A percentile compares a stretch with the other conserved stretches of the same genome.
phyloP scores from a whole-genome alignment of 768 basidiomycete species.

The Termitomyces sp. region DNA sequence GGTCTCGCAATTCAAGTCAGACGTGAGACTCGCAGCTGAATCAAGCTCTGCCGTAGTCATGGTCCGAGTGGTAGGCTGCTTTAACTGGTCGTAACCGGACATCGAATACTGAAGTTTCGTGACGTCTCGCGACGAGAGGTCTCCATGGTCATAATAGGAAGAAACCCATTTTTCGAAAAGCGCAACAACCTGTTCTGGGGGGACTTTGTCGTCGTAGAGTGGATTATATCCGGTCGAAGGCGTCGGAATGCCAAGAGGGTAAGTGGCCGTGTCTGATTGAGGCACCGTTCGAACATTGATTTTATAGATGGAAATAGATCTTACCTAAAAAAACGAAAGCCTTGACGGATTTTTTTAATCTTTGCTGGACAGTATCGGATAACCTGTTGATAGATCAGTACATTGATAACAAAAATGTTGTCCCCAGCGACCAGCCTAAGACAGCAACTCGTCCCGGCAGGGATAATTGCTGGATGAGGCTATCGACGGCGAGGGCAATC shows the following conservation, averaged over 20 bases:
- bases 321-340: conserved; percentile 17
- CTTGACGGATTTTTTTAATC: conserved; percentile 17
- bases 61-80: neutral
- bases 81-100: neutral
- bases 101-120: neutral
- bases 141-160: conserved; percentile 2
- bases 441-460: conserved; percentile 16
- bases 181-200: neutral
- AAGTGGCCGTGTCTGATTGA: neutral
- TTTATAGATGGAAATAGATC: neutral
- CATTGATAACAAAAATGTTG: conserved; percentile 16
- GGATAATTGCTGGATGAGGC: conserved; percentile 15
- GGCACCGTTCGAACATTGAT: neutral
- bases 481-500: conserved; percentile 22
- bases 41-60: conserved; percentile 4
- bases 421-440: conserved; percentile 26
- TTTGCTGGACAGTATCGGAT: conserved; percentile 8
- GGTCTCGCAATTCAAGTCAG: neutral
- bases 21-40: neutral
- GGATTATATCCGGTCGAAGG: neutral
- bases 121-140: conserved; percentile 1
- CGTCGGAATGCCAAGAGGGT: conserved; percentile 1
- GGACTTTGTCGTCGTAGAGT: neutral
- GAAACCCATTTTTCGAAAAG: conserved; percentile 5
- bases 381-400: conserved; percentile 16